Base-by-base conservation (phyloP, 2,329 filamentous ascomycete genomes). In the Neopestalotiopsis sp. region DNA sequence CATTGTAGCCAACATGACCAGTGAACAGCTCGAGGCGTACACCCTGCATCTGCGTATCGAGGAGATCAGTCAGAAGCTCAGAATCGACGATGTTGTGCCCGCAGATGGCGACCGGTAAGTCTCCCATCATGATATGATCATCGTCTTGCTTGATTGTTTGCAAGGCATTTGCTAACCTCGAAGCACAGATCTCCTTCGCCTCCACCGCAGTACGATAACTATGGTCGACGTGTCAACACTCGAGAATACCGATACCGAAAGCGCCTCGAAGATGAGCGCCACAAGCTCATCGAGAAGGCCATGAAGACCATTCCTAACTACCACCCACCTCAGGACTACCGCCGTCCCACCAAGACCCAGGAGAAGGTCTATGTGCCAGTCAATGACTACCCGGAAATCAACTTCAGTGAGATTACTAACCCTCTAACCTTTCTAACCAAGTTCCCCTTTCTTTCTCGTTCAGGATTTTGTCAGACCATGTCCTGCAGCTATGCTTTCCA, bases 381-480 rank as follows among this genome's bases (percentile, higher is more conserved):
- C 87, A 99, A 99, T 90, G 96, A 99, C 85, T 99, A 99, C 83
- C 96, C 96, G 88, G 96, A 99, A 85, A 98, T 99, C 91, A 99
- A 99, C 92, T 99, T 99, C 94, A 99, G 96, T 99, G 98, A 95
- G 95, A 95, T 96, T 95, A 92, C 95, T 97, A 97, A 97, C 94
- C 94, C 94, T 94, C 90, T 91, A 92, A 93, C 90, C 86, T 83
- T 88, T 89, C 90, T 92, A 91, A 92, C 85, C 83, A 85, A 84
- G 75, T 79, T 77, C 65, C 74, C 74, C 77, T 67, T 72, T 76
- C 76, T 74, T 78, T 79, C 72, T 76, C 75, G 74, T 76, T 79
- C 83, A 80, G 83, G 82, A 82, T 81, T 78, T 81, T 83, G 81
- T 81, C 81, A 81, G 82, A 79, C 80, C 79, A 80, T 78, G 75